These are phyloP conservation scores for Arbutus unedo DNA, from an alignment of 148 eudicot genomes.

Conservation along the genomic window DNA sequence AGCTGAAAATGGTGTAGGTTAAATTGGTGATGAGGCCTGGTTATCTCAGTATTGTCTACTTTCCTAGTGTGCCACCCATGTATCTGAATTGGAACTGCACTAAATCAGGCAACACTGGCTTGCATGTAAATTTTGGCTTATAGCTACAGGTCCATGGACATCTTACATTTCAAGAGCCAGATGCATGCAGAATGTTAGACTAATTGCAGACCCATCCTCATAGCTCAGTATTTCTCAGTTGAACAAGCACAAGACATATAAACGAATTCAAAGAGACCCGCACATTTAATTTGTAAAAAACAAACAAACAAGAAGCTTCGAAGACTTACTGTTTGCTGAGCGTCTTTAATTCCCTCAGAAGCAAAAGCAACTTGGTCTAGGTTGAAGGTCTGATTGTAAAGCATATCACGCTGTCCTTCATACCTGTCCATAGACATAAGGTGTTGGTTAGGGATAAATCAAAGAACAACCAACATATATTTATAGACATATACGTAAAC, in stretches of 20 bases:
- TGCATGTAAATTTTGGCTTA: background rate
- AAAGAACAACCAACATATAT: background rate
- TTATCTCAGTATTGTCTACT: background rate
- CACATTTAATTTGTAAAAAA: background rate
- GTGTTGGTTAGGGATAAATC: background rate
- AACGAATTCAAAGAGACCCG: background rate
- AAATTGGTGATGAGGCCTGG: too few species aligned
- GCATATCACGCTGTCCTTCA: conserved; percentile 98
- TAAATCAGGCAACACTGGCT: background rate
- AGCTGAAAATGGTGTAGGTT: conserved; percentile 13
- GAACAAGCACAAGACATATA: background rate
- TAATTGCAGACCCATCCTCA: too few species aligned
- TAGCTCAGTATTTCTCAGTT: background rate
- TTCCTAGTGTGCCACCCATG: background rate
- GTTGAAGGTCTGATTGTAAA: conserved; percentile 93
- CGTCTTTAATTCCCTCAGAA: conserved; percentile 92
- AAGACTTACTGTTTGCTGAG: conserved; percentile 90
- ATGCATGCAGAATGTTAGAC: background rate
- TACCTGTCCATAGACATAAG: conserved; percentile 53
- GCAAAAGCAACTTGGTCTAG: conserved; percentile 97
- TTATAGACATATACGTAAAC: background rate
- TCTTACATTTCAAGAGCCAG: background rate
- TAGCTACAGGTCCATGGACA: background rate
- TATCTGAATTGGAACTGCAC: background rate
- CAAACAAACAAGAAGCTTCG: conserved; percentile 1